Evolutionary conservation across 768 basidiomycete species (phyloP).

Genomic region (Nidularia sp.): DNA sequence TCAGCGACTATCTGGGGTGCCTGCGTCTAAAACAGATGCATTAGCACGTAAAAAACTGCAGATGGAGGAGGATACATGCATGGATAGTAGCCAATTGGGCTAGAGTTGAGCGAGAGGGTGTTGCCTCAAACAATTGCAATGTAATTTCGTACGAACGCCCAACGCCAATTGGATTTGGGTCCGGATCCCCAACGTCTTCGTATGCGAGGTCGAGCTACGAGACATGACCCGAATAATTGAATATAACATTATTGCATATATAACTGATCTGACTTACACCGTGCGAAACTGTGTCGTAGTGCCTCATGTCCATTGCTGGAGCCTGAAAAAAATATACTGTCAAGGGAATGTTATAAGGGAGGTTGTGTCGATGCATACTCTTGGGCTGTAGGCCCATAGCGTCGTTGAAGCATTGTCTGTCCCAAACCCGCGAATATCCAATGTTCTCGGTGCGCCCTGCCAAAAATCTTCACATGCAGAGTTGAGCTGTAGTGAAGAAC

Average conservation of each 20-base stretch:
- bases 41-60: too few species aligned
- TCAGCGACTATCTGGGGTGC: slow-evolving; percentile 27
- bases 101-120: slow-evolving; percentile 22
- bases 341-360: not conserved
- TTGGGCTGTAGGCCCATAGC: slow-evolving; percentile 33
- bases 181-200: slow-evolving; percentile 33
- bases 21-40: slow-evolving; percentile 13
- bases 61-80: slow-evolving; percentile 11
- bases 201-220: slow-evolving; percentile 30
- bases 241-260: too few species aligned
- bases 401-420: slow-evolving; percentile 21
- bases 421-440: slow-evolving; percentile 29
- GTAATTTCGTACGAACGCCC: slow-evolving; percentile 31
- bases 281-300: slow-evolving; percentile 32
- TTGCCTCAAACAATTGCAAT: slow-evolving; percentile 27
- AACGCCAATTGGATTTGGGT: slow-evolving; percentile 29
- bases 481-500: not conserved
- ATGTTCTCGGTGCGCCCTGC: slow-evolving; percentile 28
- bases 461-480: slow-evolving; percentile 24
- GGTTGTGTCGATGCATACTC: slow-evolving; percentile 9
- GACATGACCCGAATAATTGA: not conserved
- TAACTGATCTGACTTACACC: slow-evolving; percentile 16
- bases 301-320: slow-evolving; percentile 30
- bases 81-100: slow-evolving; percentile 23
- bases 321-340: slow-evolving; percentile 11